Percentiles rank a stretch among this genome's conserved stretches.
Evolutionary conservation across 345 rosid species (phyloP).

Genomic region (Theobroma cacao): DNA sequence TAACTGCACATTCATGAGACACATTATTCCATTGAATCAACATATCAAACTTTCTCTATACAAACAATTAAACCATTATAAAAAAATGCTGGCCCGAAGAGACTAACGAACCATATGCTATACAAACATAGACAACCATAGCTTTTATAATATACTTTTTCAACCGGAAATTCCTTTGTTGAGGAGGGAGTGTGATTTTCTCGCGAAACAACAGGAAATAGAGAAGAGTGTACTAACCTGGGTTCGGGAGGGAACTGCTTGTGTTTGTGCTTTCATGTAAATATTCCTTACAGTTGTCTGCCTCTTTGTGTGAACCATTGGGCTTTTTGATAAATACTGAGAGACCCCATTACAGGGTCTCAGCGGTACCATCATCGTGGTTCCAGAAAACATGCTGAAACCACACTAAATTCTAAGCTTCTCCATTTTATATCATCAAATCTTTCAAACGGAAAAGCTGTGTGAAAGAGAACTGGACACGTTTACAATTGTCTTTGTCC

Average conservation of each 20-base stretch:
- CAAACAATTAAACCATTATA: not conserved
- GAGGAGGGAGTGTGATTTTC: not conserved
- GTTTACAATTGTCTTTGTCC: constrained; percentile 15
- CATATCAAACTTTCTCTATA: not conserved
- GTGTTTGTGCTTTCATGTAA: constrained; percentile 53
- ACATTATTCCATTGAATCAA: not conserved
- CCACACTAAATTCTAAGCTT: not conserved
- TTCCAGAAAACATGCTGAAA: not conserved
- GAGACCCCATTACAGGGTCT: constrained; percentile 37
- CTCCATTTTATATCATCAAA: constrained; percentile 1
- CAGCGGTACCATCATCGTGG: constrained; percentile 49
- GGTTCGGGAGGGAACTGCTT: constrained; percentile 64
- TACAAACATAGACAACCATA: not conserved
- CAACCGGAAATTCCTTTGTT: not conserved
- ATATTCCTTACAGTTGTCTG: constrained; percentile 27
- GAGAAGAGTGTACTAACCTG: constrained; percentile 35
- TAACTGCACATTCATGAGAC: not conserved
- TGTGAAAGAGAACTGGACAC: constrained; percentile 53
- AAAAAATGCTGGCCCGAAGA: no score
- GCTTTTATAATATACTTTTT: not conserved
- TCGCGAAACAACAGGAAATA: not conserved
- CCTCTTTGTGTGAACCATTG: constrained; percentile 22
- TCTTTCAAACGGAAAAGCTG: not conserved
- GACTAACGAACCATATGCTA: no score
- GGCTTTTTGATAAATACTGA: constrained; percentile 16